phyloP scores from a whole-genome alignment of 345 rosid species.

The Eucalyptus decipiens region DNA sequence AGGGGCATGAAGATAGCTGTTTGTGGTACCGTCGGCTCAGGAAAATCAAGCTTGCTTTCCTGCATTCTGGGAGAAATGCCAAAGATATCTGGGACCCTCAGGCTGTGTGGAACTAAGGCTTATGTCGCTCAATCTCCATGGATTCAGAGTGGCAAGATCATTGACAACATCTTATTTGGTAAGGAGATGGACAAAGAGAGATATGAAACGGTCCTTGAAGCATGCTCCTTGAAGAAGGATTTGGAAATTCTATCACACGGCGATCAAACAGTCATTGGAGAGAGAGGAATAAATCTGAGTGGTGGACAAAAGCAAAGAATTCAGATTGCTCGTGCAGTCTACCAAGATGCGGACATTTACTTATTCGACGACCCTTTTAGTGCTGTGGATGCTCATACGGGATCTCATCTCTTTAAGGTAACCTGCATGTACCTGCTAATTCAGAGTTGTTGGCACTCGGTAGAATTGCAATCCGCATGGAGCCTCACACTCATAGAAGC shows the following conservation, averaged over 20 bases:
- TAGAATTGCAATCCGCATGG: background rate
- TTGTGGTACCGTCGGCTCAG: constrained; percentile 74
- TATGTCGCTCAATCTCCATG: constrained; percentile 82
- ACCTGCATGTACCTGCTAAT: background rate
- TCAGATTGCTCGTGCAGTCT: constrained; percentile 77
- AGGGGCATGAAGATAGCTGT: constrained; percentile 77
- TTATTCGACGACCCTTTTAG: constrained; percentile 89
- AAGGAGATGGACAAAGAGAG: constrained; percentile 50
- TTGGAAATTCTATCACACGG: constrained; percentile 62
- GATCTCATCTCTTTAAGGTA: constrained; percentile 76
- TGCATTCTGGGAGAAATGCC: constrained; percentile 61
- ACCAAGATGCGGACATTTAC: constrained; percentile 79
- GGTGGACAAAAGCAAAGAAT: constrained; percentile 89
- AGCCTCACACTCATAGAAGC: background rate
- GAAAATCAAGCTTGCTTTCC: constrained; percentile 70
- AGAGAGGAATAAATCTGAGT: constrained; percentile 79
- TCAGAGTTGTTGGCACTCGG: background rate
- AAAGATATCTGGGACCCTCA: constrained; percentile 46
- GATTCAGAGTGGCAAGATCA: constrained; percentile 81
- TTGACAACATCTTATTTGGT: constrained; percentile 80
- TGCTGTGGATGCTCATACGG: constrained; percentile 88
- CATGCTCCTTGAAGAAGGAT: constrained; percentile 60
- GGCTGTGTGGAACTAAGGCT: constrained; percentile 58
- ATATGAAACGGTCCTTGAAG: constrained; percentile 53
- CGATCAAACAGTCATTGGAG: constrained; percentile 79